A percentile compares a stretch with the other conserved stretches of the same genome.
Conservation (phyloP, 202 grass and related monocot genomes). For the Carex sylvatica region DNA sequence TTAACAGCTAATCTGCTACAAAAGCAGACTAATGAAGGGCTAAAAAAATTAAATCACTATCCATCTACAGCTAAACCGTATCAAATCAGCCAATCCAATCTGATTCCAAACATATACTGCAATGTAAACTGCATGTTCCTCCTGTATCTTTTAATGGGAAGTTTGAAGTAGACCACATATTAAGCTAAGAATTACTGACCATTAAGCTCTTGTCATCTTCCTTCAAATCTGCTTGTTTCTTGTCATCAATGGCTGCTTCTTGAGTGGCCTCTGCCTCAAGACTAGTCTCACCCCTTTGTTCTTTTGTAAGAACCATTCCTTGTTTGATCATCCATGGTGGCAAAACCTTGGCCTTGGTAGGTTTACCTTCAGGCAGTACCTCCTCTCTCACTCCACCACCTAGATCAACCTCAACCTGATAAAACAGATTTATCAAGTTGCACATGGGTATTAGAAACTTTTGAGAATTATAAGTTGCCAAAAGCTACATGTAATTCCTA, state of each 20-base stretch:
- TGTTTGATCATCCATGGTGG: conserved; percentile 97
- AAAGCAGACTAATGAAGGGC: neutral
- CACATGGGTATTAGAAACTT: neutral
- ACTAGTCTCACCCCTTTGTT: conserved; percentile 75
- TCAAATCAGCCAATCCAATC: neutral
- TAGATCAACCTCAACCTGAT: conserved; percentile 78
- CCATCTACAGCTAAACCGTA: neutral
- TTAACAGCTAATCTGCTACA: neutral
- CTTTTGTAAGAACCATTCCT: conserved; percentile 96
- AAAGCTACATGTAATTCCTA: neutral
- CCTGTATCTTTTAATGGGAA: neutral
- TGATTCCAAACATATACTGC: neutral
- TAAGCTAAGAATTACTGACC: conserved; percentile 39
- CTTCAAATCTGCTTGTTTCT: conserved; percentile 53
- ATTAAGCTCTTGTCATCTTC: conserved; percentile 64
- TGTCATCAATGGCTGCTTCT: conserved; percentile 41
- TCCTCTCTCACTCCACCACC: conserved; percentile 63
- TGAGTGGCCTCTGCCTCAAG: conserved; percentile 29
- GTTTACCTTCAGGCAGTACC: conserved; percentile 53
- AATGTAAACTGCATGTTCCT: neutral
- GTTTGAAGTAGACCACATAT: neutral
- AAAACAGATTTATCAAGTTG: neutral
- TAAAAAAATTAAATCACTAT: neutral
- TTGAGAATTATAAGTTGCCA: neutral
- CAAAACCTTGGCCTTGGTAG: conserved; percentile 51